These are phyloP conservation scores for Baorangia bicolor DNA, from an alignment of 768 basidiomycete species.

Conservation along the genomic window DNA sequence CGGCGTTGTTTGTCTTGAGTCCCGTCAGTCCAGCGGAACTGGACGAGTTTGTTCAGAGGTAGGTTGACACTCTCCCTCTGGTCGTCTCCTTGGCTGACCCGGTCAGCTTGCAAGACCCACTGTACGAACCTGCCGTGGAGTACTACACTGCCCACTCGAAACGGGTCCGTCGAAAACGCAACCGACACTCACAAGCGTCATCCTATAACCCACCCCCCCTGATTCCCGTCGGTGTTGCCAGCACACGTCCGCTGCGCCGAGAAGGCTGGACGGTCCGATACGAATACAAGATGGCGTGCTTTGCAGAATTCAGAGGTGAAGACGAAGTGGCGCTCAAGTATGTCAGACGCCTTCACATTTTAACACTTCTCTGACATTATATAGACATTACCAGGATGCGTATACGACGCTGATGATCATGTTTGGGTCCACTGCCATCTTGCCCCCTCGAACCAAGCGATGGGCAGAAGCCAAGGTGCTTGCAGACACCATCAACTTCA, in stretches of 20 bases:
- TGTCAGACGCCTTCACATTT: conserved; percentile 27
- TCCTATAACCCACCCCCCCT: conserved; percentile 47
- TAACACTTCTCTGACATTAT: conserved; percentile 7
- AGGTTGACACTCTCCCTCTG: conserved; percentile 1
- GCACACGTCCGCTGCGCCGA: conserved; percentile 62
- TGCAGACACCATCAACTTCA: conserved; percentile 89
- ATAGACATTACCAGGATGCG: conserved; percentile 92
- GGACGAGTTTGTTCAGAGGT: conserved; percentile 87
- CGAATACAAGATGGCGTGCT: conserved; percentile 96
- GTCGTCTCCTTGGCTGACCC: not conserved
- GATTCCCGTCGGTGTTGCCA: conserved; percentile 40
- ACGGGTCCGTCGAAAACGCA: conserved; percentile 86
- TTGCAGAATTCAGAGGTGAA: conserved; percentile 93
- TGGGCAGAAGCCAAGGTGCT: conserved; percentile 99
- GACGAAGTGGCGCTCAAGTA: conserved; percentile 91
- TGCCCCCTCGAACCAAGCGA: conserved; percentile 91
- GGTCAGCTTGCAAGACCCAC: conserved; percentile 77
- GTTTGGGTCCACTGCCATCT: conserved; percentile 83
- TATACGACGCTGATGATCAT: conserved; percentile 81
- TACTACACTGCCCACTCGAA: conserved; percentile 94
- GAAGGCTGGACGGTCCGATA: conserved; percentile 97
- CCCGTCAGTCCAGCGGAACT: conserved; percentile 88
- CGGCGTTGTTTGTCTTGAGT: conserved; percentile 91
- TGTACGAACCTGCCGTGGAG: conserved; percentile 87
- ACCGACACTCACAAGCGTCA: conserved; percentile 66